Evolutionary conservation across 1,284 basidiomycete species (phyloP).

Genomic region (Cryptococcus floricola): DNA sequence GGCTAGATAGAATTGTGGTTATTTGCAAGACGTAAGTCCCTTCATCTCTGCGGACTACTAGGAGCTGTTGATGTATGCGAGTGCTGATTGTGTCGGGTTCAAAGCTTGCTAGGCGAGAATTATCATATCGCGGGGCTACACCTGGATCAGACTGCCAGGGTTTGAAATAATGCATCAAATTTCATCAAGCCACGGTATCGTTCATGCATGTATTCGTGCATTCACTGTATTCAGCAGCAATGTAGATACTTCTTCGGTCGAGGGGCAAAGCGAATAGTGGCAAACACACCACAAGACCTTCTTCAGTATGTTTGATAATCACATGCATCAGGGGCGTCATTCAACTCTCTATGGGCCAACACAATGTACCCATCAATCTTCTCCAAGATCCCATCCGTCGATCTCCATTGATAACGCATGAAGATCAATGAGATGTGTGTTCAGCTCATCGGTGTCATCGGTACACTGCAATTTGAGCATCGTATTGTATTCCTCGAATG

Average conservation of each 20-base stretch:
- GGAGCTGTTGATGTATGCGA: neutral
- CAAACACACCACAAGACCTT: too few relatives aligned
- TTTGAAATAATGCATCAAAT: neutral
- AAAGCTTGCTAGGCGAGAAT: slow-evolving; percentile 43
- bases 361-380: neutral
- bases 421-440: slow-evolving; percentile 48
- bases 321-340: too few relatives aligned
- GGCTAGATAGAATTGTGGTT: slow-evolving; percentile 43
- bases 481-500: slow-evolving; percentile 84
- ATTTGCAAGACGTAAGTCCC: slow-evolving; percentile 42
- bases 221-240: too few relatives aligned
- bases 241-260: too few relatives aligned
- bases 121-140: slow-evolving; percentile 41
- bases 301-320: too few relatives aligned
- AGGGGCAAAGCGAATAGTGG: too few relatives aligned
- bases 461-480: slow-evolving; percentile 85
- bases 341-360: too few relatives aligned
- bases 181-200: neutral
- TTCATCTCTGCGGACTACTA: neutral
- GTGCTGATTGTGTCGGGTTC: neutral
- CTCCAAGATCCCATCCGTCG: slow-evolving; percentile 33
- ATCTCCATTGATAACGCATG: slow-evolving; percentile 45
- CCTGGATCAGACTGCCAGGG: slow-evolving; percentile 7
- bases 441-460: slow-evolving; percentile 55
- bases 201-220: too few relatives aligned